Conservation (phyloP, 1,284 basidiomycete species). For the Flammula alnicola region DNA sequence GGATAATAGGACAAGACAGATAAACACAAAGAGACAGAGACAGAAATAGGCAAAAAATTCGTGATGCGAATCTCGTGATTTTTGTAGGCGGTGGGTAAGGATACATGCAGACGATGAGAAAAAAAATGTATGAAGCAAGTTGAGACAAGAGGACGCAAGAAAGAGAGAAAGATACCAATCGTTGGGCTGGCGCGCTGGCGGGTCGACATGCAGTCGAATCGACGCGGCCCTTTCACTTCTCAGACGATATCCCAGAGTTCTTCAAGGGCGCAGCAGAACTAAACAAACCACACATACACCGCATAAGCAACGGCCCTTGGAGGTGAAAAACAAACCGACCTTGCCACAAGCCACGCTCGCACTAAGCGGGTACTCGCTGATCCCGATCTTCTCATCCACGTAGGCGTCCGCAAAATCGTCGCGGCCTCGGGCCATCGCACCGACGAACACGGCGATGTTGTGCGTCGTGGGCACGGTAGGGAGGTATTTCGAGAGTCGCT, state of each 20-base stretch:
- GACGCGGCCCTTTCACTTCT: background rate
- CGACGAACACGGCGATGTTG: constrained; percentile 93
- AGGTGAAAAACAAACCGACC: constrained; percentile 52
- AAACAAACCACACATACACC: background rate
- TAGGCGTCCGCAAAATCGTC: constrained; percentile 98
- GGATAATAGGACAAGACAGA: constrained; percentile 12
- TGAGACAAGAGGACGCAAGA: background rate
- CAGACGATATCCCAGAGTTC: constrained; percentile 50
- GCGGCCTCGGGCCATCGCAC: constrained; percentile 94
- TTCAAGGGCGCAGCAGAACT: constrained; percentile 48
- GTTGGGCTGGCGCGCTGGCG: too few relatives aligned
- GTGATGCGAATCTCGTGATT: background rate
- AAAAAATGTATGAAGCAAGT: background rate
- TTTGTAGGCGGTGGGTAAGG: constrained; percentile 5
- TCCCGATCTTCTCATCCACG: constrained; percentile 96
- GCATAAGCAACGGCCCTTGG: background rate
- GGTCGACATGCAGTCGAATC: background rate
- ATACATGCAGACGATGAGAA: constrained; percentile 10
- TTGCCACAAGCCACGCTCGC: constrained; percentile 97
- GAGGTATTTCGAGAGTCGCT: constrained; percentile 85
- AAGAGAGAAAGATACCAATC: background rate
- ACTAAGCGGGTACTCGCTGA: constrained; percentile 93
- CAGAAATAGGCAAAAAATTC: background rate
- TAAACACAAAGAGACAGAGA: constrained; percentile 7
- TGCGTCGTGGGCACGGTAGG: constrained; percentile 77